A percentile compares a stretch with the other conserved stretches of the same genome.
These are phyloP conservation scores for Persicaria maculosa DNA, from an alignment of 148 eudicot species.

Conservation along the genomic window DNA sequence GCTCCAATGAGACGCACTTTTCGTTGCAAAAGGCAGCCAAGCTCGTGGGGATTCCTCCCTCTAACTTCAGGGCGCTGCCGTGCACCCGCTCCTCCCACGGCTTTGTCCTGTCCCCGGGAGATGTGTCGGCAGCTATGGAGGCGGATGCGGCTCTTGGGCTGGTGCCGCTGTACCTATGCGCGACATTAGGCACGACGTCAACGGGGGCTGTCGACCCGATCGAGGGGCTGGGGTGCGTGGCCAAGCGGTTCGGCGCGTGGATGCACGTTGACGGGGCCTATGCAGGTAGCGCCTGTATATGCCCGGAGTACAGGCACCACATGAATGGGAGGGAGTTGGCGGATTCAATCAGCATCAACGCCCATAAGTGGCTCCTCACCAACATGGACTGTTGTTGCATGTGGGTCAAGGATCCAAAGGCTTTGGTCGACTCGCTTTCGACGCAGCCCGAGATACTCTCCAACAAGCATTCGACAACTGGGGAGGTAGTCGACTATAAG, in stretches of 20 bases:
- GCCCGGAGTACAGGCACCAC: constrained; percentile 42
- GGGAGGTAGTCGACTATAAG: constrained; percentile 38
- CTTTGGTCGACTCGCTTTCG: constrained; percentile 26
- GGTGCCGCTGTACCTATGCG: constrained; percentile 39
- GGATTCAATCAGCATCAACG: constrained; percentile 35
- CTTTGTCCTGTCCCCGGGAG: constrained; percentile 18
- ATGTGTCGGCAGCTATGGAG: constrained; percentile 14
- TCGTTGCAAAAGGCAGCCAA: constrained; percentile 36
- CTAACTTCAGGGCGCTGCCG: constrained; percentile 25
- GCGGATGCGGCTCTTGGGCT: constrained; percentile 28
- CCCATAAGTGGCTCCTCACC: constrained; percentile 50
- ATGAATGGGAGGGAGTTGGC: constrained; percentile 37
- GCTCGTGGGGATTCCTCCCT: constrained; percentile 34
- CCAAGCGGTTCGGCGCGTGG: constrained; percentile 33
- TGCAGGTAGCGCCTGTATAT: constrained; percentile 39
- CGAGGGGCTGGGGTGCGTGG: constrained; percentile 22
- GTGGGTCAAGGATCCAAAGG: constrained; percentile 29
- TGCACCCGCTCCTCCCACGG: background rate
- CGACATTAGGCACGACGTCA: constrained; percentile 37
- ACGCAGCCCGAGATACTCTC: constrained; percentile 32
- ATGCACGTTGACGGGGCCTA: constrained; percentile 28
- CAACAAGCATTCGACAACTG: constrained; percentile 23
- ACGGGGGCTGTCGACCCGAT: constrained; percentile 33
- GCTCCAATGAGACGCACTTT: constrained; percentile 52
- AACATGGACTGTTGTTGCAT: constrained; percentile 40